A percentile compares a stretch with the other conserved stretches of the same genome.
These are phyloP conservation scores for Colletotrichum noveboracense DNA, from an alignment of 2,329 filamentous ascomycete species.

Conservation along the genomic window DNA sequence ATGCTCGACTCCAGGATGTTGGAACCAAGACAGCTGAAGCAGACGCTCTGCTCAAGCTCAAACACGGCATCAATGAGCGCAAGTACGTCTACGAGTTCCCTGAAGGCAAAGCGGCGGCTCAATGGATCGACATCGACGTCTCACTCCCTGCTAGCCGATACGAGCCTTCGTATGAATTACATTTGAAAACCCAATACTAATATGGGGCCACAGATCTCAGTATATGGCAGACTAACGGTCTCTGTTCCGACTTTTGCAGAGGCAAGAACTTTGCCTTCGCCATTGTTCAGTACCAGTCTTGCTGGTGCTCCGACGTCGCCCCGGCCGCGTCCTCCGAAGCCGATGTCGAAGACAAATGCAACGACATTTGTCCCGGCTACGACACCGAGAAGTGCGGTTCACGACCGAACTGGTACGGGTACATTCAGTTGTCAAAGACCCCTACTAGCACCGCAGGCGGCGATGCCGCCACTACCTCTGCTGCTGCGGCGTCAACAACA, in stretches of 20 bases:
- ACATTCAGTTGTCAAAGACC: constrained; percentile 59
- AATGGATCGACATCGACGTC: not conserved
- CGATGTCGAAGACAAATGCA: constrained; percentile 52
- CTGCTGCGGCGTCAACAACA: constrained; percentile 25
- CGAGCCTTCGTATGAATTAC: not conserved
- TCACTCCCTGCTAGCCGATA: not conserved
- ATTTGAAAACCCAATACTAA: not conserved
- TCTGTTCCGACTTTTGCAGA: constrained; percentile 67
- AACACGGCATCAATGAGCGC: constrained; percentile 37
- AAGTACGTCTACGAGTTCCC: constrained; percentile 32
- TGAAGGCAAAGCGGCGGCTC: not conserved
- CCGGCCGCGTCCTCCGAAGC: constrained; percentile 51
- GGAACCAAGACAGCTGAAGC: constrained; percentile 22
- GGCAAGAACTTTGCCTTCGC: constrained; percentile 65
- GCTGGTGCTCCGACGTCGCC: constrained; percentile 77
- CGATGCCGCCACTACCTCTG: constrained; percentile 19
- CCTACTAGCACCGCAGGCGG: constrained; percentile 60
- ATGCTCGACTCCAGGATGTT: not conserved
- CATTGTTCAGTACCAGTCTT: constrained; percentile 67
- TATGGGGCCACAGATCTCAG: constrained; percentile 47
- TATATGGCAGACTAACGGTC: constrained; percentile 72
- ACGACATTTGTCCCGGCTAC: constrained; percentile 70
- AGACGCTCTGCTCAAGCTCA: constrained; percentile 37
- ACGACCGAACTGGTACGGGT: constrained; percentile 60
- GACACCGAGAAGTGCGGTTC: constrained; percentile 66